Evolutionary conservation across 2,329 filamentous ascomycete genomes (phyloP), one percentile per base, ranked within the genome.

Genomic region (Phialocephala subalpina): DNA sequence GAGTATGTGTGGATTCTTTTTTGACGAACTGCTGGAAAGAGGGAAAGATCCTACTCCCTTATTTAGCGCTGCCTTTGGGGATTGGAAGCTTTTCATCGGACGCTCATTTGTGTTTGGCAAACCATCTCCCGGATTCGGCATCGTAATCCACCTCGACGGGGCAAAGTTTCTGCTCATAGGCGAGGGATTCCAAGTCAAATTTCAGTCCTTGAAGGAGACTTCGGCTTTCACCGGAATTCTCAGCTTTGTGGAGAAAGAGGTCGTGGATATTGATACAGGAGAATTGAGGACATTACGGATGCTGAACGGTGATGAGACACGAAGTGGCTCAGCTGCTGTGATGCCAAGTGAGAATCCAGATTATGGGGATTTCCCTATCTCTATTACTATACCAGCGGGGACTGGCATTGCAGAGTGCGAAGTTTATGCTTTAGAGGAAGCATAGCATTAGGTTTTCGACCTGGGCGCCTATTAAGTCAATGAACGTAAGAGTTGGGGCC

Each of bases 291-390:
- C 79, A 0, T 56, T 78, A 63, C 74, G 80, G 33, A 68, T 73
- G 22, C 65, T 83, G 25, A 80, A 81, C 62, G 81, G 81, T 0
- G 81, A 83, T 67, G 82, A 84, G 76, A 83, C 81, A 4, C 71
- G 80, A 25, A 82, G 80, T 69, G 84, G 84, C 1, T 75, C 76
- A 55, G 82, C 80, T 57, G 71, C 80, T 20, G 83, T 86, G 68
- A 87, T 88, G 86, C 86, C 67, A 14, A 65, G 81, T 64, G 82
- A 86, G 36, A 78, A 85, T 36, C 84, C 84, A 0, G 84, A 87
- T 66, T 87, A 87, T 71, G 85, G 84, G 0, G 83, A 82, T 0
- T 86, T 86, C 64, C 84, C 84, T 0, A 87, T 86, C 36, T 80
- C 80, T 29, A 80, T 87, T 1, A 87, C 84, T 0, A 82, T 86